Conservation (phyloP, 2,329 filamentous ascomycete genomes). For the Blastomyces silverae region DNA sequence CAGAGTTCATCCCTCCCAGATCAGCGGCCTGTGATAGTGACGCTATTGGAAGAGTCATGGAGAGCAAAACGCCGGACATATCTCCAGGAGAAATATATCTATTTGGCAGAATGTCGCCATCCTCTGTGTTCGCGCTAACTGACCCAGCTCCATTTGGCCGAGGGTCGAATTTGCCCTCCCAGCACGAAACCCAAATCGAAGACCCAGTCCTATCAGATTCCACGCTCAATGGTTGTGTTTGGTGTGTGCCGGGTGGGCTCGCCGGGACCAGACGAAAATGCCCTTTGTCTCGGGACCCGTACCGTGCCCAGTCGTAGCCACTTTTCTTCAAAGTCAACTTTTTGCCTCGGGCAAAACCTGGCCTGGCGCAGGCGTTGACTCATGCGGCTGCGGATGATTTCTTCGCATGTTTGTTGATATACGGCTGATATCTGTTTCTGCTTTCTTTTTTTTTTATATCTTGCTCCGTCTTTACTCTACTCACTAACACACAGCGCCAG, state of each 20-base stretch:
- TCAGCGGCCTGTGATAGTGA: not conserved
- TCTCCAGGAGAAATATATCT: not conserved
- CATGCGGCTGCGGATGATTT: not conserved
- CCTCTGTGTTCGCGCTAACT: not conserved
- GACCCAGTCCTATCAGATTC: not conserved
- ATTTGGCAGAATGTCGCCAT: not conserved
- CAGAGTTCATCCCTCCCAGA: not conserved
- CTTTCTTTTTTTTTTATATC: not conserved
- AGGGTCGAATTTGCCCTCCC: conserved; percentile 5
- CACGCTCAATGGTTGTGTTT: not conserved
- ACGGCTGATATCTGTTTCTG: not conserved
- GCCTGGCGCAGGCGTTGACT: conserved; percentile 7
- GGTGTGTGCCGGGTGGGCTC: conserved; percentile 4
- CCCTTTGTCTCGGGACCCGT: conserved; percentile 2
- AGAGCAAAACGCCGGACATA: not conserved
- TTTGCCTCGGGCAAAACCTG: conserved; percentile 15
- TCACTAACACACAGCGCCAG: not conserved
- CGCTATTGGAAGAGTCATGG: not conserved
- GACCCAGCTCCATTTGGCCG: conserved; percentile 14
- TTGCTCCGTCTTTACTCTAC: not conserved
- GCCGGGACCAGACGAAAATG: conserved; percentile 2
- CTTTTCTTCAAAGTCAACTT: not conserved
- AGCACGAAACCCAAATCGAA: not conserved
- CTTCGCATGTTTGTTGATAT: conserved; percentile 9
- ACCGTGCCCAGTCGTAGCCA: not conserved